Evolutionary conservation across 176 grass and related monocot genomes (phyloP).

Genomic region (Carex littledalei): DNA sequence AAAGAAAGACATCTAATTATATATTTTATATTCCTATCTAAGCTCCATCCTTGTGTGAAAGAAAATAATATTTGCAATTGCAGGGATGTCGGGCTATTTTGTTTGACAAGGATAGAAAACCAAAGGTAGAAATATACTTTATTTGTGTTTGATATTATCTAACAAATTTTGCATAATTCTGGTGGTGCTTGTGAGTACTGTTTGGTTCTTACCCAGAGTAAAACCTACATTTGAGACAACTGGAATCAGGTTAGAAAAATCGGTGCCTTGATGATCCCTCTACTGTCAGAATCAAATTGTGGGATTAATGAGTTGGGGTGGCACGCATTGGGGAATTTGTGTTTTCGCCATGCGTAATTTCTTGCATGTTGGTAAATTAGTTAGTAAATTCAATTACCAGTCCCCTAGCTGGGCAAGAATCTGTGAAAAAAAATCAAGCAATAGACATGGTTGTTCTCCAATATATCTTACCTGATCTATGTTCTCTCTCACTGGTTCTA

Average conservation of each 20-base stretch:
- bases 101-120: conserved; percentile 78
- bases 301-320: no score
- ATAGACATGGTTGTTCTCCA: neutral
- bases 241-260: neutral
- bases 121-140: conserved; percentile 45
- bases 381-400: neutral
- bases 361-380: neutral
- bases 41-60: conserved; percentile 13
- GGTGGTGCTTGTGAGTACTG: neutral
- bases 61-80: conserved; percentile 16
- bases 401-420: neutral
- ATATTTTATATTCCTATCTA: neutral
- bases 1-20: neutral
- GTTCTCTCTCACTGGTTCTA: neutral
- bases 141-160: conserved; percentile 1
- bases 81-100: conserved; percentile 94
- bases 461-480: neutral
- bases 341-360: neutral
- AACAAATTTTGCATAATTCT: neutral
- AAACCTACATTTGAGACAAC: neutral
- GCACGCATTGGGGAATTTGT: neutral
- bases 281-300: neutral
- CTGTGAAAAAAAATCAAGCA: neutral
- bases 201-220: neutral
- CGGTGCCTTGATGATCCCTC: neutral